Evolutionary conservation across 2,329 filamentous ascomycete species (phyloP).

Genomic region (Neophaeococcomyces aloes): DNA sequence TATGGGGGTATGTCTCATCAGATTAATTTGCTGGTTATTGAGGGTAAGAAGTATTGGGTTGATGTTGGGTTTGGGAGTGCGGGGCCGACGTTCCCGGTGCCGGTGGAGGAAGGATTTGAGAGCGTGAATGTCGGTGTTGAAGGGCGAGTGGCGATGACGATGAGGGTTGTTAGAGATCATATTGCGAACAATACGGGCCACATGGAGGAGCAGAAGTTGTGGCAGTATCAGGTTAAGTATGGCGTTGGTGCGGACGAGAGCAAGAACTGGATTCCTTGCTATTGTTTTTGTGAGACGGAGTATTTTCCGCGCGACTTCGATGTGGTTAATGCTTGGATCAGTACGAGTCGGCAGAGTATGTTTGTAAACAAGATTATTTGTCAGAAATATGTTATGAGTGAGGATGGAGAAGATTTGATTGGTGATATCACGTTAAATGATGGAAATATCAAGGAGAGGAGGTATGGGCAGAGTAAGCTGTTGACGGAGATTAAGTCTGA

Average conservation of each 20-base stretch:
- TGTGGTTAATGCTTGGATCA: conserved; percentile 49
- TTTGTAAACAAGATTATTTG: conserved; percentile 47
- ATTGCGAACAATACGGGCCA: conserved; percentile 10
- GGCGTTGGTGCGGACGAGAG: conserved; percentile 22
- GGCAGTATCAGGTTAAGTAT: conserved; percentile 54
- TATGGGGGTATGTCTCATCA: conserved; percentile 45
- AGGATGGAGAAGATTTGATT: conserved; percentile 36
- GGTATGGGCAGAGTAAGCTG: conserved; percentile 40
- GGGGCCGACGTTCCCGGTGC: conserved; percentile 21
- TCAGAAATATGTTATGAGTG: conserved; percentile 44
- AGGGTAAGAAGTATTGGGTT: conserved; percentile 33
- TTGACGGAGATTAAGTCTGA: conserved; percentile 42
- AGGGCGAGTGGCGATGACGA: neutral
- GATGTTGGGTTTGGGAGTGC: conserved; percentile 20
- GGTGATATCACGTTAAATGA: conserved; percentile 46
- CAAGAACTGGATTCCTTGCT: conserved; percentile 48
- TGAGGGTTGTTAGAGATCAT: conserved; percentile 10
- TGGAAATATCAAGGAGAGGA: conserved; percentile 44
- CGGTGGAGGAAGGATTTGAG: conserved; percentile 13
- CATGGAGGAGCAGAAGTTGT: conserved; percentile 37
- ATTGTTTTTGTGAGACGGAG: conserved; percentile 57
- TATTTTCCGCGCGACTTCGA: conserved; percentile 53
- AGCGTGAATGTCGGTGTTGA: neutral
- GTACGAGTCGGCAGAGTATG: conserved; percentile 38
- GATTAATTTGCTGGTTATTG: conserved; percentile 47